A percentile compares a stretch with the other conserved stretches of the same genome.
These are phyloP conservation scores for Botryotinia calthae DNA, from an alignment of 2,329 filamentous ascomycete genomes.

Conservation along the genomic window DNA sequence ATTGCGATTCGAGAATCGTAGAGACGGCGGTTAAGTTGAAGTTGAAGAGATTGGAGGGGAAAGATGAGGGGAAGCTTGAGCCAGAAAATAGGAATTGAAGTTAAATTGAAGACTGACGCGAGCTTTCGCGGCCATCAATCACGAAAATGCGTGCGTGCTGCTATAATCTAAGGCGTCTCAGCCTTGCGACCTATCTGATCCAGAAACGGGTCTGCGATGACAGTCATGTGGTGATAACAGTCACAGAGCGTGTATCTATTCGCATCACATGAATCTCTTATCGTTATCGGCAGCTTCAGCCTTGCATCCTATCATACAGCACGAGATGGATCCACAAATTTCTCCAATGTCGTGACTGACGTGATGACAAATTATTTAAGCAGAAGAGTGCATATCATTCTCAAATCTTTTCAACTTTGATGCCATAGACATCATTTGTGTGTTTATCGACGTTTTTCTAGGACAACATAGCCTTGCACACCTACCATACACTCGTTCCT, in stretches of 20 bases:
- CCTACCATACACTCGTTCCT: background rate
- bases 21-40: background rate
- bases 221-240: background rate
- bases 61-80: background rate
- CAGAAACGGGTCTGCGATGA: background rate
- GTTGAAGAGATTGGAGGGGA: no score
- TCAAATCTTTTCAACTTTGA: background rate
- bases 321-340: background rate
- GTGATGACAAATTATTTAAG: background rate
- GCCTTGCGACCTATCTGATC: background rate
- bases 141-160: conserved; percentile 15
- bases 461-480: background rate
- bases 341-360: background rate
- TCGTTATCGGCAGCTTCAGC: background rate
- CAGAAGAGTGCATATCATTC: background rate
- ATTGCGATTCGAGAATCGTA: background rate
- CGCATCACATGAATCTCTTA: background rate
- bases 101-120: conserved; percentile 4
- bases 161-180: background rate
- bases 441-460: background rate
- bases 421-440: background rate
- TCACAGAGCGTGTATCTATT: no score
- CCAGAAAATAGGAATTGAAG: background rate
- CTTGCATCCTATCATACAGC: background rate
- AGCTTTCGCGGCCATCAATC: conserved; percentile 2